phyloP scores from a whole-genome alignment of 2,329 filamentous ascomycete genomes.

The Colletotrichum salicis region DNA sequence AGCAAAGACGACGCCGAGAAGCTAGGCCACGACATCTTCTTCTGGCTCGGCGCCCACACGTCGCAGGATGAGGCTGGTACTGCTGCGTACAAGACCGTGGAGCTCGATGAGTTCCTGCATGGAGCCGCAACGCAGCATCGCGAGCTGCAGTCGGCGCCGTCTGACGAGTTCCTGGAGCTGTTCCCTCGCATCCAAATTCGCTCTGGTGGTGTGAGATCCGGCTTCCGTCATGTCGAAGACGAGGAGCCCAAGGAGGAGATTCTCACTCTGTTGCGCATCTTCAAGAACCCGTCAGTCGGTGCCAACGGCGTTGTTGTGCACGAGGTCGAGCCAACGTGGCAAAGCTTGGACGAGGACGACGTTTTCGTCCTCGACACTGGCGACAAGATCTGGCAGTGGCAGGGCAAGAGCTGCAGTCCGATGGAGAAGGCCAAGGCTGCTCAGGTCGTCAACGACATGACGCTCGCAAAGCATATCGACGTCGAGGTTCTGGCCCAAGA shows the following conservation, averaged over 20 bases:
- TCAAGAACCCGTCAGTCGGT: conserved; percentile 65
- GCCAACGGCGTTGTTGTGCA: conserved; percentile 66
- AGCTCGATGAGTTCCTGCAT: conserved; percentile 73
- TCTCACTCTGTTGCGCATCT: conserved; percentile 68
- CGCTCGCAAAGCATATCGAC: conserved; percentile 70
- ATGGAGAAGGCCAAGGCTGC: conserved; percentile 78
- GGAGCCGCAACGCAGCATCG: conserved; percentile 73
- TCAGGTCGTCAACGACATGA: conserved; percentile 74
- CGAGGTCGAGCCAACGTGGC: conserved; percentile 71
- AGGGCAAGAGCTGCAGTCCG: conserved; percentile 71
- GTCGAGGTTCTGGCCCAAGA: conserved; percentile 73
- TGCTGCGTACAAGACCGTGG: conserved; percentile 77
- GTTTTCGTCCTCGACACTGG: conserved; percentile 73
- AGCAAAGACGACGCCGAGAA: conserved; percentile 53
- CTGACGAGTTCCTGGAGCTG: conserved; percentile 67
- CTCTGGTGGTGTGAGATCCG: conserved; percentile 68
- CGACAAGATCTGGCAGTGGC: conserved; percentile 77
- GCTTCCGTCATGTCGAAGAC: conserved; percentile 71
- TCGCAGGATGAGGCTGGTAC: conserved; percentile 76
- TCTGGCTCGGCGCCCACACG: conserved; percentile 75
- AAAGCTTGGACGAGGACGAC: conserved; percentile 72
- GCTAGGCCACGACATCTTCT: conserved; percentile 73
- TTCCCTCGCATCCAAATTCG: conserved; percentile 71
- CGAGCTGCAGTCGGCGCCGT: conserved; percentile 69
- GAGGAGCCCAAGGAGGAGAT: conserved; percentile 52